Evolutionary conservation across 2,329 filamentous ascomycete species (phyloP), one percentile per base, ranked within the genome.

Genomic region (Septoria linicola): DNA sequence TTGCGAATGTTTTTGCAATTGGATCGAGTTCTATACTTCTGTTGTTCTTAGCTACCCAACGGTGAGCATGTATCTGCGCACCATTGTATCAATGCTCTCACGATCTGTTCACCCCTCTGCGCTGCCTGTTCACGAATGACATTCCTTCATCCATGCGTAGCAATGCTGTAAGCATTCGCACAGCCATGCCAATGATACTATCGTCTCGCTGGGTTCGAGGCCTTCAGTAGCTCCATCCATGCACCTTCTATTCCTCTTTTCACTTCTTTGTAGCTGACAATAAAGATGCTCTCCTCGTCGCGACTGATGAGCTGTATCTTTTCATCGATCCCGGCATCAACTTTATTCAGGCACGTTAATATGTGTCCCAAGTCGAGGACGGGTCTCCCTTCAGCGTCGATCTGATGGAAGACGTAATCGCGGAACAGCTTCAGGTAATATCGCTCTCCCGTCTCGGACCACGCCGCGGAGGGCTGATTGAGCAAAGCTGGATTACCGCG

Each of bases 391-490:
- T 89, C 83, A 23, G 82, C 80, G 67, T 97, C 90, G 10, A 96
- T 90, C 65, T 95, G 91, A 69, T 99, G 93, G 72, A 97, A 99
- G 34, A 96, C 89, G 63, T 95, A 97, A 71, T 99, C 93, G 42
- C 93, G 83, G 76, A 97, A 97, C 7, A 99, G 80, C 72, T 96
- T 96, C 58, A 99, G 77, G 67, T 89, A 87, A 68, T 96, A 97
- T 21, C 91, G 83, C 63, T 96, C 89, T 20, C 92, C 92, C 41
- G 88, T 93, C 69, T 97, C 92, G 3, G 89, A 88, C 92, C 93
- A 99, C 3, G 66, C 58, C 11, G 60, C 53, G 4, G 64, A 65
- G 16, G 64, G 60, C 48, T 68, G 63, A 45, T 68, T 68, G 8
- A 65, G 56, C 6, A 62, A 43, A 20, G 59, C 55, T 34, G 66